Percentiles rank a stretch among this genome's conserved stretches.
Conservation (phyloP, 176 grass and related monocot genomes). For the Musa schizocarpa region DNA sequence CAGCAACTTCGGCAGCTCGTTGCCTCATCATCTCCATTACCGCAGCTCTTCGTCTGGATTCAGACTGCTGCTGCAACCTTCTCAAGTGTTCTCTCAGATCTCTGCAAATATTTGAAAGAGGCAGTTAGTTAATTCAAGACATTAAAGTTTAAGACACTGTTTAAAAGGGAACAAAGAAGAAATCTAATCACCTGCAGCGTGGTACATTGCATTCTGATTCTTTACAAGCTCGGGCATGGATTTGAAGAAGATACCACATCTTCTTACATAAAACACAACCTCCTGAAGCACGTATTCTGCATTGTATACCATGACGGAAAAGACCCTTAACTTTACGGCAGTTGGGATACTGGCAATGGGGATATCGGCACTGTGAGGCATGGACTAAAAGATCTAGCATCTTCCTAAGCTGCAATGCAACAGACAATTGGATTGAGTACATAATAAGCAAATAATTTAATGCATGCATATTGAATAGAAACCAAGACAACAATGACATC, state of each 20-base stretch:
- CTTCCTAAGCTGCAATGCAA: constrained; percentile 53
- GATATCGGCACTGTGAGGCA: constrained; percentile 51
- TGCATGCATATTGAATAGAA: too few relatives aligned
- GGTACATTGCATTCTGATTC: constrained; percentile 74
- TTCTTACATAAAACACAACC: constrained; percentile 68
- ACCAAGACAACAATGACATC: too few relatives aligned
- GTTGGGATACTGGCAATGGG: constrained; percentile 53
- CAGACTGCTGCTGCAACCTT: constrained; percentile 93
- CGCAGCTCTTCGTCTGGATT: constrained; percentile 90
- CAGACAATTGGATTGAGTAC: not conserved
- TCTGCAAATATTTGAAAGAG: constrained; percentile 36
- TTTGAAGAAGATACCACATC: constrained; percentile 80
- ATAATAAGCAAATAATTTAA: too few relatives aligned
- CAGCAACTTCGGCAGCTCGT: constrained; percentile 78
- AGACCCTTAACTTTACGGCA: constrained; percentile 71
- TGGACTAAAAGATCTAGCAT: constrained; percentile 74
- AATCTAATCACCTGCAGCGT: constrained; percentile 66
- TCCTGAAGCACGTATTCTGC: constrained; percentile 62
- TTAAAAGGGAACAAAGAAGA: not conserved
- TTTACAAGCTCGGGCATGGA: constrained; percentile 92
- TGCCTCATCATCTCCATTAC: constrained; percentile 99
- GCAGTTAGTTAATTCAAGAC: not conserved
- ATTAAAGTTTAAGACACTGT: not conserved
- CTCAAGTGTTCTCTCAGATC: constrained; percentile 97
- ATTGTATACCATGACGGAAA: constrained; percentile 71